A percentile compares a stretch with the other conserved stretches of the same genome.
Conservation (phyloP, 352 stramenopile genomes). For the Elongisporangium senticosum region DNA sequence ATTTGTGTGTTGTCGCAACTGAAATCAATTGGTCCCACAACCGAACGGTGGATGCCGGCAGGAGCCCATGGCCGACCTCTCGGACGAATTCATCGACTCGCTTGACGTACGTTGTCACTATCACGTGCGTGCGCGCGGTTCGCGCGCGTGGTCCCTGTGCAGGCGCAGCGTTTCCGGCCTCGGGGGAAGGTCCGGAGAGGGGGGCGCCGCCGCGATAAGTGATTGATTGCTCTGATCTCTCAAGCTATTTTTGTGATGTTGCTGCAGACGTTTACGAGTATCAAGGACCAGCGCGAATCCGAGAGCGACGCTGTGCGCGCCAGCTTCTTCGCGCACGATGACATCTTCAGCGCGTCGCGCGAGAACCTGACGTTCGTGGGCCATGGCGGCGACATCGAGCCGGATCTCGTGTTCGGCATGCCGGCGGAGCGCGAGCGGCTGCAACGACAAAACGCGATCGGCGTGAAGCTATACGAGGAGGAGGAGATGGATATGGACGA, state of each 20-base stretch:
- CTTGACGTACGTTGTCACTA: constrained; percentile 42
- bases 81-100: constrained; percentile 63
- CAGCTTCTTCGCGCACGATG: constrained; percentile 40
- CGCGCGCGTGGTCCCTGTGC: background rate
- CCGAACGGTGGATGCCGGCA: background rate
- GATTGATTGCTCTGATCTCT: constrained; percentile 10
- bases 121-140: background rate
- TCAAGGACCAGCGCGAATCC: constrained; percentile 4
- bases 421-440: constrained; percentile 13
- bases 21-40: constrained; percentile 2
- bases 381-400: constrained; percentile 22
- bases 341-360: constrained; percentile 18
- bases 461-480: constrained; percentile 21
- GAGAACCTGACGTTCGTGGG: constrained; percentile 6
- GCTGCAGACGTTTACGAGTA: background rate
- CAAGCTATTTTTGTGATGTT: constrained; percentile 6
- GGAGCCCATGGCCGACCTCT: constrained; percentile 45
- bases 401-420: constrained; percentile 41
- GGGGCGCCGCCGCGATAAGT: too few species aligned
- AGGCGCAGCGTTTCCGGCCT: background rate
- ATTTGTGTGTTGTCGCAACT: background rate
- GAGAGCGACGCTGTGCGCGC: constrained; percentile 32
- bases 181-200: background rate
- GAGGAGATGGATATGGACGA: constrained; percentile 16
- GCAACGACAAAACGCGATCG: constrained; percentile 2